Evolutionary conservation across 768 basidiomycete genomes (phyloP), one percentile per base, ranked within the genome.

Genomic region (Boletus rex-veris): DNA sequence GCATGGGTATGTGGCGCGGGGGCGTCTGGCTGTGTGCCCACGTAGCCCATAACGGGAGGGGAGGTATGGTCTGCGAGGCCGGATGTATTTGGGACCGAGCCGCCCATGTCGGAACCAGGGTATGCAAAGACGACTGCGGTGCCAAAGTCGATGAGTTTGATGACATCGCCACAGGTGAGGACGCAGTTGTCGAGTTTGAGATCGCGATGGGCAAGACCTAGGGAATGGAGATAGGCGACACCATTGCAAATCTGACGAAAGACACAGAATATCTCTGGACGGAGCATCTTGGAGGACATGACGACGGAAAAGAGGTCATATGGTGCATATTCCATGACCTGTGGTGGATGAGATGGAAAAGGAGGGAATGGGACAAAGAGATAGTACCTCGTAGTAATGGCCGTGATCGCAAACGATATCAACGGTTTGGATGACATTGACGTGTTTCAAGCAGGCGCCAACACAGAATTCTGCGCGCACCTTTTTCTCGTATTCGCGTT

Each of bases 301-400:
- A 99, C 97, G 66, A 98, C 95, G 55, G 90, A 92, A 76, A 99
- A 99, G 52, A 99, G 85, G 74, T 99, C 97, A 67, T 86, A 97
- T 16, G 97, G 97, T 3, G 97, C 97, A 65, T 97, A 98, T 73
- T 98, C 96, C 97, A 99, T 99, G 75, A 98, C 89, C 95, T 98
- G 68, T 3, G 12, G 28, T 8, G 40, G 46, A 12, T 59, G 37
- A 63, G 59, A 45, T 12, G 47, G 33, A 15, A 36, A 8, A 4
- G n/a, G 8, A 42, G 36, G 26, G 57, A 36, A 45, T 50, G 57
- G 42, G 47, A 33, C 37, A 50, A 37, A 50, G 48, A 54, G 57
- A 52, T 40, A 21, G 21, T 21, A 96, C 97, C 88, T 99, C 96
- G 75, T 98, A 98, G 72, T 91, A 98, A 67, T 97, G 95, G 11